Conservation (phyloP, 2,329 filamentous ascomycete genomes). For the Fusarium bactridioides region DNA sequence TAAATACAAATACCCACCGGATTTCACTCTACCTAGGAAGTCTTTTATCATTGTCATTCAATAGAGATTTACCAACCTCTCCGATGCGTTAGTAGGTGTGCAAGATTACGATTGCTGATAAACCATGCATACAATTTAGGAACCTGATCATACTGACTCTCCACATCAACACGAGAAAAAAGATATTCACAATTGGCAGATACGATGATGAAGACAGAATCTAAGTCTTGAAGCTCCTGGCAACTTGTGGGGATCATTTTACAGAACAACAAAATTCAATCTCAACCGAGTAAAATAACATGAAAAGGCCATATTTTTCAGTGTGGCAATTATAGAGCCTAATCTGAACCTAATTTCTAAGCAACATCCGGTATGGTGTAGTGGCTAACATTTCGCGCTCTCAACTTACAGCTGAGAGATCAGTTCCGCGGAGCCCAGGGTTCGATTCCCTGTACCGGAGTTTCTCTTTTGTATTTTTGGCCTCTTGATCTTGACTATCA, state of each 20-base stretch:
- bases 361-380: constrained; percentile 45
- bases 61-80: not conserved
- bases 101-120: not conserved
- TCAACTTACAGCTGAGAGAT: constrained; percentile 29
- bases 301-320: fast-evolving
- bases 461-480: not conserved
- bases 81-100: not conserved
- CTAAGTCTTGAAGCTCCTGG: not conserved
- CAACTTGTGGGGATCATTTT: not conserved
- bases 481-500: too few species aligned
- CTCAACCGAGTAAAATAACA: not conserved
- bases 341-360: not conserved
- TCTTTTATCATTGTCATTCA: not conserved
- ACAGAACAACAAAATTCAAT: not conserved
- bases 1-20: constrained; percentile 8
- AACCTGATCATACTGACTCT: not conserved
- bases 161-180: not conserved
- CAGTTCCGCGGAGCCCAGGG: constrained; percentile 39
- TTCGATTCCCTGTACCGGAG: constrained; percentile 43
- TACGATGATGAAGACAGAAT: not conserved
- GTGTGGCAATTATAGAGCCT: fast-evolving
- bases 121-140: not conserved
- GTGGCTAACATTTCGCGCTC: constrained; percentile 48
- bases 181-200: not conserved
- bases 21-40: not conserved